Percentiles rank a stretch among this genome's conserved stretches.
Evolutionary conservation across 345 rosid species (phyloP).

Genomic region (Eucalyptus viminalis): DNA sequence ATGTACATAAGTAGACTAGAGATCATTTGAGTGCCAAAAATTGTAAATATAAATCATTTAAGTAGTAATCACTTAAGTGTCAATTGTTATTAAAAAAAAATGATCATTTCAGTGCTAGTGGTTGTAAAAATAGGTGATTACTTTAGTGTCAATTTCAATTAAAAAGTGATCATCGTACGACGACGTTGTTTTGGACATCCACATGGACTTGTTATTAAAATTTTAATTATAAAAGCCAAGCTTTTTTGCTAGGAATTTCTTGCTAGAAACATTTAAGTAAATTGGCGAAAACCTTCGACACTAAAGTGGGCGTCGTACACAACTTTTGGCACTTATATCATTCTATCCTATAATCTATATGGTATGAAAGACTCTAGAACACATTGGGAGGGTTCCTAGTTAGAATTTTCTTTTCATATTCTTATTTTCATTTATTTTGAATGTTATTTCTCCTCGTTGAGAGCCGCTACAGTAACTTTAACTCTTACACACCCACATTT

Average conservation of each 20-base stretch:
- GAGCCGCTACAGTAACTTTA: background rate
- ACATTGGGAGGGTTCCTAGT: background rate
- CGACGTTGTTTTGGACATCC: accelerated
- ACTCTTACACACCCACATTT: background rate
- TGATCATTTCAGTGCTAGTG: accelerated
- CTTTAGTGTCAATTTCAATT: too few species aligned
- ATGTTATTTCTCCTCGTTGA: background rate
- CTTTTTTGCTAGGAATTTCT: too few species aligned
- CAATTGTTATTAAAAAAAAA: too few species aligned
- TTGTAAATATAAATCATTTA: too few species aligned
- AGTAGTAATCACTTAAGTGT: too few species aligned
- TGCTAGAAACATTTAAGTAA: too few species aligned
- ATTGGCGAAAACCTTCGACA: accelerated
- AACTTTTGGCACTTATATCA: too few species aligned
- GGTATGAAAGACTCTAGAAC: background rate
- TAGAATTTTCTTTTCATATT: background rate
- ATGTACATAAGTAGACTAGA: too few species aligned
- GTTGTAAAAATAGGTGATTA: too few species aligned
- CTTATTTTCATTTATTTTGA: background rate
- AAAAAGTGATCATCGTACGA: accelerated
- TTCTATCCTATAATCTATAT: background rate
- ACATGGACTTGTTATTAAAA: too few species aligned
- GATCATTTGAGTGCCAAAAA: too few species aligned
- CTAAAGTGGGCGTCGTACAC: accelerated
- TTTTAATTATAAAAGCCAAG: too few species aligned